Evolutionary conservation across 805 yeast genomes (phyloP).

Genomic region (Kazachstania kunashirensis): DNA sequence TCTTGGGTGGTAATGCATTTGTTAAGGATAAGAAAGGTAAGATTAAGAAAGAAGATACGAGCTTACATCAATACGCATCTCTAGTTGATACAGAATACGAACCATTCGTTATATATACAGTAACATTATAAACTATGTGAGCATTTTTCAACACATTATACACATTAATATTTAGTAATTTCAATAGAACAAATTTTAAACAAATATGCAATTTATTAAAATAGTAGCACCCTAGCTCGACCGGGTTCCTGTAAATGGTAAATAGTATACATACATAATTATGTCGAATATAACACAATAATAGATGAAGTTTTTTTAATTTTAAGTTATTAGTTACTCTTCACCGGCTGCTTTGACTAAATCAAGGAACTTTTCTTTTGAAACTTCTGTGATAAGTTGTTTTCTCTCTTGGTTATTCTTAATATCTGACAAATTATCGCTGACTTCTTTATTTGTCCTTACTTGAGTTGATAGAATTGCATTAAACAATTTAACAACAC

Average conservation of each 20-base stretch:
- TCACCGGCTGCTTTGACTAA: conserved; percentile 73
- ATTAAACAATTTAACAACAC: conserved; percentile 76
- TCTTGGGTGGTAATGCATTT: conserved; percentile 85
- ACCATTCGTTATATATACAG: conserved; percentile 81
- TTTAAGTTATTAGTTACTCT: too few relatives aligned
- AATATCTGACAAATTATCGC: conserved; percentile 35
- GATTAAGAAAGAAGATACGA: conserved; percentile 46
- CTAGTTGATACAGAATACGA: conserved; percentile 92
- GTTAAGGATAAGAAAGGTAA: conserved; percentile 56
- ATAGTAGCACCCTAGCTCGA: too few relatives aligned
- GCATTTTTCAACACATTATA: too few relatives aligned
- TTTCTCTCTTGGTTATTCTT: conserved; percentile 39
- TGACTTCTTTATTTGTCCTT: conserved; percentile 42
- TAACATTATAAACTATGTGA: conserved; percentile 7
- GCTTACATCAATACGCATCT: conserved; percentile 78
- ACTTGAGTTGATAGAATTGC: conserved; percentile 76
- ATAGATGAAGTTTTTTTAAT: too few relatives aligned
- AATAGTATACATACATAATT: too few relatives aligned
- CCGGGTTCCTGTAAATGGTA: too few relatives aligned
- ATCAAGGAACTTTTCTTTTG: conserved; percentile 84
- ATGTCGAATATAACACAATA: too few relatives aligned
- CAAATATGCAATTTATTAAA: too few relatives aligned
- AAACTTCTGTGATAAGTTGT: conserved; percentile 61
- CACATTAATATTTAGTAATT: background rate
- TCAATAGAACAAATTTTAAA: too few relatives aligned